phyloP scores from a whole-genome alignment of 2,329 filamentous ascomycete species.

The Anisogramma anomala region DNA sequence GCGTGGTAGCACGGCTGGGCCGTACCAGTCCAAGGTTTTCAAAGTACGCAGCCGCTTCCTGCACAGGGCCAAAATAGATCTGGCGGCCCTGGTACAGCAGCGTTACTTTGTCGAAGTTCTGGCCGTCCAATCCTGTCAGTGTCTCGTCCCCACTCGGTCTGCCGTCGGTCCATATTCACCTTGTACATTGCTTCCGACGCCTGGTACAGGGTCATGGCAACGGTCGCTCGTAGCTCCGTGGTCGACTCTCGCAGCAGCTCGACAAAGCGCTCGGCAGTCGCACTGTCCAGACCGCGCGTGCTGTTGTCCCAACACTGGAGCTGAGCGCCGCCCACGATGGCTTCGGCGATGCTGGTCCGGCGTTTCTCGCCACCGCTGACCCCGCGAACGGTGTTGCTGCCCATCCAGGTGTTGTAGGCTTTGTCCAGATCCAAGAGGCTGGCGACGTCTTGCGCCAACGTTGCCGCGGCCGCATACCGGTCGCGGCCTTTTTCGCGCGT shows the following conservation, averaged over 20 bases:
- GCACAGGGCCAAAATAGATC: neutral
- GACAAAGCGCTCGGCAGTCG: constrained; percentile 26
- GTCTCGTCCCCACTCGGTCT: constrained; percentile 17
- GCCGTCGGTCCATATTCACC: constrained; percentile 41
- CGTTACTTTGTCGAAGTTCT: constrained; percentile 4
- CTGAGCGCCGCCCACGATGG: constrained; percentile 39
- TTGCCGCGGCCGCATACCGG: neutral
- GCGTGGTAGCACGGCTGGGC: constrained; percentile 44
- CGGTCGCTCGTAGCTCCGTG: neutral
- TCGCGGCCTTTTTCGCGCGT: constrained; percentile 24
- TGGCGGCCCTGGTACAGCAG: constrained; percentile 1
- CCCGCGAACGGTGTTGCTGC: constrained; percentile 49
- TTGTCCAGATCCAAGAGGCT: constrained; percentile 52
- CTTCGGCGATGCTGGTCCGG: constrained; percentile 58
- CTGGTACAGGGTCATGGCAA: constrained; percentile 48
- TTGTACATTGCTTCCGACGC: constrained; percentile 41
- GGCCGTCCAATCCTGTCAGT: neutral
- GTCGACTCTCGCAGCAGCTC: neutral
- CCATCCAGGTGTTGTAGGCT: constrained; percentile 47
- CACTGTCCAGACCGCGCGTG: constrained; percentile 17
- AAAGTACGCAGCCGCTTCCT: constrained; percentile 45
- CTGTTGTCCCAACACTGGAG: constrained; percentile 17
- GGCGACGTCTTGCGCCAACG: constrained; percentile 23
- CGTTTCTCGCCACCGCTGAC: constrained; percentile 49
- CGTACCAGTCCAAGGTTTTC: constrained; percentile 49